Evolutionary conservation across 306 rosid genomes (phyloP), one percentile per base, ranked within the genome.

Genomic region (Quercus suber): DNA sequence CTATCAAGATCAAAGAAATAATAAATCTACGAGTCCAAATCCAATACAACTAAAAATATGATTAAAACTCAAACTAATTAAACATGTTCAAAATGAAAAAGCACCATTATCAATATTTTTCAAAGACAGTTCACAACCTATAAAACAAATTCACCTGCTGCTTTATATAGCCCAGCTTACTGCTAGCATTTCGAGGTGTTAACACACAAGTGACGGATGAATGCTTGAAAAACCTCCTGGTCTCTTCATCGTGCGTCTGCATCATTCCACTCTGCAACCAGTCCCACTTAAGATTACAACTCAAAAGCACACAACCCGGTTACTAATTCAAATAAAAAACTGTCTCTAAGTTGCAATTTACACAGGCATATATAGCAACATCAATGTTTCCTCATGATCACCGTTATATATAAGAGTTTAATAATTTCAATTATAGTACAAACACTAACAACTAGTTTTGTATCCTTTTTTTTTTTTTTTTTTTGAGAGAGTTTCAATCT

Each of bases 241-340:
- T 93, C 73, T 95, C 99, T 79, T 95, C 97, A 76, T 95, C 99
- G 78, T 93, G 99, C 6, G 99, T 95, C 82, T 55, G 79, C 99
- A 95, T 95, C 68, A 91, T 82, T 79, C 99, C 99, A 10, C 30
- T 30, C 97, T 93, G 91, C 92, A 88, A 60, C 81, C 35, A 45
- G 11, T 45, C 52, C 1, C 52, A 11, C 52, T 45, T 11, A 55
- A 64, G 33, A 35, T 84, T 58, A 72, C 12, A 73, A 78, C 55
- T 25, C 82, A 73, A 74, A 76, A 68, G 28, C 20, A 37, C 58
- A 67, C 33, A 12, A 28, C 76, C 2, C 78, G 14, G 52, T 57
- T 9, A 63, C 11, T 30, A 43, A 49, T 28, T 37, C 30, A 30
- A 45, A 76, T 27, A 27, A 41, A 17, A 45, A 0, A 45, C 1